Evolutionary conservation across 768 basidiomycete genomes (phyloP), one percentile per base, ranked within the genome.

Genomic region (Mrakia gelida): DNA sequence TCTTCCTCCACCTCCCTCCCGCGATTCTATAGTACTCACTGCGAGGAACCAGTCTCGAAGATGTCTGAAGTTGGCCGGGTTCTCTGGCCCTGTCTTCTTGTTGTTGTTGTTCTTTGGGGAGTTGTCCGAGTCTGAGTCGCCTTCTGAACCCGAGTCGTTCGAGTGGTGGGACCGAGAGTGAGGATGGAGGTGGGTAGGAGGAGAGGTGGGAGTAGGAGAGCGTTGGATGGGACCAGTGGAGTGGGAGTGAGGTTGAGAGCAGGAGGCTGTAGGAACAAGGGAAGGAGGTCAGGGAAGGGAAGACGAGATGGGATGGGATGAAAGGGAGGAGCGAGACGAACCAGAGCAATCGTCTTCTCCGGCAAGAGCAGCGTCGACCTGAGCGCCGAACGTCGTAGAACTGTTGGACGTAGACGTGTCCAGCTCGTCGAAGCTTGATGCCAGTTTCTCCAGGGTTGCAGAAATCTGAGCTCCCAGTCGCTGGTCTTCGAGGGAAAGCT

Each of bases 11-110:
- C n/a, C 45, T 45, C 45, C 45, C 45, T 45, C 45, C 15, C 38
- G 15, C 32, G 13, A 26, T 34, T 18, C 21, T 23, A 23, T 15
- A 23, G 41, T 23, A 70, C 67, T 23, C 67, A 70, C 67, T 1
- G 18, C 21, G 23, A 77, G 41, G 43, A 77, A 77, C 76, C 76
- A 77, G 71, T 77, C 61, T 26, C 76, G 45, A 1, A 72, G n/a
- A 59, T 72, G 76, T 7, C 76, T 70, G 43, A 77, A 71, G 59
- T 28, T 49, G 1, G 70, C 56, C 0, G 56, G 72, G 56, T 73
- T 56, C 72, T 73, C 72, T 70, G 67, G 41, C 45, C 67, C 67
- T 13, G 6, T 41, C 67, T 38, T 38, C 15, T 70, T 70, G 34
- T 70, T 70, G 32, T 34, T 23, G 67, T 34, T 67, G 65, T 30